Base-by-base conservation (phyloP, 352 stramenopile species). In the Globisporangium canariense region DNA sequence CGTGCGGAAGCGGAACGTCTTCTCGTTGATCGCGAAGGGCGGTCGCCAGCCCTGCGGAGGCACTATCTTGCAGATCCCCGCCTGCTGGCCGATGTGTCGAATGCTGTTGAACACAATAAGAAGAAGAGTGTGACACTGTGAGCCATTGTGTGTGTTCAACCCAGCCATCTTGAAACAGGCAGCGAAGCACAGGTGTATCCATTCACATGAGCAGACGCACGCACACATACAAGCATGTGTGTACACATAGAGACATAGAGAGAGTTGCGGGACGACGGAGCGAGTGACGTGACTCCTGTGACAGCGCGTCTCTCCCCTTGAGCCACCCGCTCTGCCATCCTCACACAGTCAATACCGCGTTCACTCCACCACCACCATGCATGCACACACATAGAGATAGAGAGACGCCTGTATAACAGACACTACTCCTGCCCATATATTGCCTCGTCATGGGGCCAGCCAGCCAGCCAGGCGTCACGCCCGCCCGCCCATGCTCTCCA, bases 61-160 rank as follows among this genome's bases (percentile, higher is more conserved):
- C 18, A 99, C 96, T 73, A 99, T 99, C 79, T 99, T 99, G 74
- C 90, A 98, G 67, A 99, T 99, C 30, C 97, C 98, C 58, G 97
- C 97, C 60, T 88, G 75, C 78, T 97, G 89, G 22, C 93, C 97
- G 56, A 97, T 91, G 53, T 90, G 79, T 34, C 91, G 81, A 70
- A 97, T 96, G 62, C 80, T 96, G 58, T 25, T 22, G 16, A 2
- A 20, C 18, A 20, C 4, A 7, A 49, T 1, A 22, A 4, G 16
- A n/a, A 28, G 14, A 9, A 25, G 11, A 54, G 10, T 61, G 8
- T 22, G n/a, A 57, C 18, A 58, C 43, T 47, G 52, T 58, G 4
- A 58, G 52, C 36, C 36, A 41, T 41, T 41, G 36, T 41, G 36
- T 41, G 36, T 14, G 9, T 58, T 32, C 52, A 58, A 32, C 52